Evolutionary conservation across 306 rosid genomes (phyloP), one percentile per base, ranked within the genome.

Genomic region (Vigna nakashimae): DNA sequence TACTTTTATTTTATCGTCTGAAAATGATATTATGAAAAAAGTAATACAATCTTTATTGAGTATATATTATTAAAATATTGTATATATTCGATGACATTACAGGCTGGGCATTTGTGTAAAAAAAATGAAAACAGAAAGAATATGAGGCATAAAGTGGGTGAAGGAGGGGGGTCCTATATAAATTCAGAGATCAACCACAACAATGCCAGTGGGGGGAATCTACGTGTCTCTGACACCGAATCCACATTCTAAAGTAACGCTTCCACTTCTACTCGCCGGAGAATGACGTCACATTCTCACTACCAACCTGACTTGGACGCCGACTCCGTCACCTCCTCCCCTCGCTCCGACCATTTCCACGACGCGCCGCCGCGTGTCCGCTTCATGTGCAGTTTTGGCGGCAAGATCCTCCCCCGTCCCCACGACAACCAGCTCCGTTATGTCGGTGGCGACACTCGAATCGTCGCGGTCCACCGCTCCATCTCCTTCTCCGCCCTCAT

Each of bases 301-400:
- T 87, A 83, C 48, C 82, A 79, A 0, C 65, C 86, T 2, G 98
- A 91, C 64, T 45, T 82, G 11, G 97, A 95, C 68, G 69, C 82
- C 12, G 97, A 96, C 79, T 92, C 99, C 1, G 86, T 86, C 6
- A 76, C 91, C 9, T 89, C 98, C 2, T 87, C 97, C 26, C 99
- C 99, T 3, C 91, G 96, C 74, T 89, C 92, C 18, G 98, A 88
- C 46, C 65, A 77, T 70, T 83, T 78, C 22, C 80, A 82, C 20
- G 92, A 91, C 4, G 75, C 56, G 0, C 82, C 76, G 11, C 40
- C 90, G 4, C 97, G 90, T 10, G 90, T 87, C 65, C 91, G 98
- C 13, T 90, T 96, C 84, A 96, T 96, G 99, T 92, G 98, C 86
- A 96, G 99, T 82, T 96, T 92, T 80, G 98, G 98, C 77, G 99